These are phyloP conservation scores for Monosporascus sp. DNA, from an alignment of 2,329 filamentous ascomycete genomes.

Conservation along the genomic window DNA sequence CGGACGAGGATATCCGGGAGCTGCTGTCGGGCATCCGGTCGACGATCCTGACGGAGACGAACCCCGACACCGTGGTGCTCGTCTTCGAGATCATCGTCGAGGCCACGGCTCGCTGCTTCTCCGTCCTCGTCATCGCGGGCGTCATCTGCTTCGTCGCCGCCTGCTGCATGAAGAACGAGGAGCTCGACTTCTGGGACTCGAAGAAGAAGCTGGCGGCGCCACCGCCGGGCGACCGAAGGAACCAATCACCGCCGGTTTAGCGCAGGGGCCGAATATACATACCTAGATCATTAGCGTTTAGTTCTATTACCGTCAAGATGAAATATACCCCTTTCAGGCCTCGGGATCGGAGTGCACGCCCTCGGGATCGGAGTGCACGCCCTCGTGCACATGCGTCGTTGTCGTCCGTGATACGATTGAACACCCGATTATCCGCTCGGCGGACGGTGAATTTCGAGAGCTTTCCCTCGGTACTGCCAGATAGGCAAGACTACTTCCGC, in stretches of 20 bases:
- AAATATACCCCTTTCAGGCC: no score
- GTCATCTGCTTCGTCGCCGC: constrained; percentile 21
- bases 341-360: no score
- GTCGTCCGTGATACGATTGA: no score
- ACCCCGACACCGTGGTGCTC: constrained; percentile 9
- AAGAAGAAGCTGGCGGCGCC: not conserved
- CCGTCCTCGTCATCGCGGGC: constrained; percentile 19
- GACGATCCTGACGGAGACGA: constrained; percentile 10
- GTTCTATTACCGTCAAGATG: no score
- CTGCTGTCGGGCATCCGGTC: constrained; percentile 23
- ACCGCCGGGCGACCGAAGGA: constrained; percentile 8
- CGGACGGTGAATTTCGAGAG: no score
- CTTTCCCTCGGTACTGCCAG: no score
- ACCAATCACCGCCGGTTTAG: not conserved
- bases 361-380: no score
- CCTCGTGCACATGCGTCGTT: no score
- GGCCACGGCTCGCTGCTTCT: constrained; percentile 21
- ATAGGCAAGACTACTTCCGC: no score
- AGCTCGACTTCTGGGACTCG: constrained; percentile 15
- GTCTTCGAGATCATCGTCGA: constrained; percentile 18
- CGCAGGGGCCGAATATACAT: no score
- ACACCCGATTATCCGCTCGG: no score
- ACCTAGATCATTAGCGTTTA: no score
- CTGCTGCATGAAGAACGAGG: constrained; percentile 24
- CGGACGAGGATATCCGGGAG: constrained; percentile 20